phyloP scores from a whole-genome alignment of 257 asterid genomes.

The Asclepias syriaca region DNA sequence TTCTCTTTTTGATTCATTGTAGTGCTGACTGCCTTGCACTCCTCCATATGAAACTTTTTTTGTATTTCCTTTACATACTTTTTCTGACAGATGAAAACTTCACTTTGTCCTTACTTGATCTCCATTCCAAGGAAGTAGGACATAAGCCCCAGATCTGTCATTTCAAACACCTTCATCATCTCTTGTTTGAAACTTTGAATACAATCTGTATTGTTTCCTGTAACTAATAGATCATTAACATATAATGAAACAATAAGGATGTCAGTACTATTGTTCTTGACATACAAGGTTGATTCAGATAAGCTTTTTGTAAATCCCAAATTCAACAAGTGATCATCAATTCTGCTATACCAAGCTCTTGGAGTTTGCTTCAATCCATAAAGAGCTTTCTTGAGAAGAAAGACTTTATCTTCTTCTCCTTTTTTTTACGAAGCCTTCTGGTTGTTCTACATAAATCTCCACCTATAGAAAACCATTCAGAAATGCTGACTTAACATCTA shows the following conservation, averaged over 20 bases:
- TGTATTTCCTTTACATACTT: background rate
- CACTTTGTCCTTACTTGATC: background rate
- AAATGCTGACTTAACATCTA: slow-evolving; percentile 8
- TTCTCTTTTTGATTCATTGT: background rate
- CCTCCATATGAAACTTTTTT: background rate
- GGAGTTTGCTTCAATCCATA: too few relatives aligned
- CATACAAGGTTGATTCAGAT: background rate
- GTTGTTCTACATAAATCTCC: slow-evolving; percentile 11
- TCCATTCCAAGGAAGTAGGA: background rate
- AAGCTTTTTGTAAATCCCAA: background rate
- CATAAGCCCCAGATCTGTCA: background rate
- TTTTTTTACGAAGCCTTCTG: background rate
- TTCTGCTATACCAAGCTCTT: too few relatives aligned
- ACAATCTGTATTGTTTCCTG: background rate
- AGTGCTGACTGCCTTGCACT: background rate
- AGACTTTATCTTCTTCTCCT: background rate
- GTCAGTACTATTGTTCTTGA: too few relatives aligned
- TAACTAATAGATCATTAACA: background rate
- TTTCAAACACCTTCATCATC: background rate
- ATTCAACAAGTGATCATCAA: too few relatives aligned
- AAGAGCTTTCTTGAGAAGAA: too few relatives aligned
- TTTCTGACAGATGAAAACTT: background rate
- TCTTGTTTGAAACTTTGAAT: background rate
- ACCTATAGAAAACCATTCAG: background rate
- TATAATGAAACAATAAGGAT: too few relatives aligned